These are phyloP conservation scores for Microglena sp. DNA, from an alignment of 139 green algal species.

Conservation along the genomic window DNA sequence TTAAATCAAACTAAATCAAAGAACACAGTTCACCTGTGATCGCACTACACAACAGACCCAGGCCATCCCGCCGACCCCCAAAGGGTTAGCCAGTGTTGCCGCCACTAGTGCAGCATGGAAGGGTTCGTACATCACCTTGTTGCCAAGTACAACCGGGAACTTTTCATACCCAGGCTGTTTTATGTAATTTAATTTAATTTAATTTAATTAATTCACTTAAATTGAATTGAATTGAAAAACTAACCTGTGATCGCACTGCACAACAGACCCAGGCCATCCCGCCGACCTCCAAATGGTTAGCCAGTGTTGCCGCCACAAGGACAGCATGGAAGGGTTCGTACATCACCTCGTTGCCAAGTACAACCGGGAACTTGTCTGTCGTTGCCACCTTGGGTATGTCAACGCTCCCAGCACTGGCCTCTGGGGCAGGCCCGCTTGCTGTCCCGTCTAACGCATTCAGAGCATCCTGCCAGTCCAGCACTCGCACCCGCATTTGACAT, in stretches of 20 bases:
- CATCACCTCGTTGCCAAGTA: constrained; percentile 67
- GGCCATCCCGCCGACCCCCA: constrained; percentile 34
- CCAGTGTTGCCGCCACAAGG: constrained; percentile 54
- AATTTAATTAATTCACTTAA: too few relatives aligned
- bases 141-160: constrained; percentile 59
- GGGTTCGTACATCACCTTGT: constrained; percentile 70
- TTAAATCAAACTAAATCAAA: too few relatives aligned
- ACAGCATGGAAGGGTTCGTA: constrained; percentile 54
- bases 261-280: constrained; percentile 44
- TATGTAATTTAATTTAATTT: too few relatives aligned
- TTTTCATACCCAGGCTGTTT: too few relatives aligned
- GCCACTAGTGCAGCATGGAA: constrained; percentile 47
- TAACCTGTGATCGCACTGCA: constrained; percentile 45
- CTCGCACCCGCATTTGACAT: too few relatives aligned
- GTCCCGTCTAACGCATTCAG: too few relatives aligned
- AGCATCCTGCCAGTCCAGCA: too few relatives aligned
- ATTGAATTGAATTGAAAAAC: too few relatives aligned
- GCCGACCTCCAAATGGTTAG: constrained; percentile 32
- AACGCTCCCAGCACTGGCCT: too few relatives aligned
- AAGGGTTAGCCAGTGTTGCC: constrained; percentile 42
- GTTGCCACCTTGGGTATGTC: neutral
- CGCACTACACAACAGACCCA: too few relatives aligned
- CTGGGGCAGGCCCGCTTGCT: too few relatives aligned
- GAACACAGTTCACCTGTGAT: constrained; percentile 10
- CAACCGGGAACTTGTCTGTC: constrained; percentile 39